phyloP scores from a whole-genome alignment of 441 rosid species.

The Gossypium trilobum region DNA sequence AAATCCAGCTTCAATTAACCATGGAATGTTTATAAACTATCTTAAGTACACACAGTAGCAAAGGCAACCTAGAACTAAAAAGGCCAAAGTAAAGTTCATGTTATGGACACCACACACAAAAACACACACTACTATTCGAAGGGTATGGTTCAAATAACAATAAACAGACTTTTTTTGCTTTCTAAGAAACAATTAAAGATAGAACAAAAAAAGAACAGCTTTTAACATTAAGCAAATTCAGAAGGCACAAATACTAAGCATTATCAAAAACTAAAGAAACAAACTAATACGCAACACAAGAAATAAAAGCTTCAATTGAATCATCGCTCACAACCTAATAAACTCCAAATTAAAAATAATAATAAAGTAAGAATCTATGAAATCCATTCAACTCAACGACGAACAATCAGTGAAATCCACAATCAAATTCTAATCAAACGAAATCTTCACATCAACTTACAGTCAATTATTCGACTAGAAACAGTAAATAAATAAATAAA shows the following conservation, averaged over 20 bases:
- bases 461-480: background rate
- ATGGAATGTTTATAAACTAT: background rate
- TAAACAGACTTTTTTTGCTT: background rate
- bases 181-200: background rate
- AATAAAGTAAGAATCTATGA: background rate
- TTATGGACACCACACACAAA: background rate
- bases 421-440: constrained; percentile 12
- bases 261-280: background rate
- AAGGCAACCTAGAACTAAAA: background rate
- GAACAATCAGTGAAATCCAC: constrained; percentile 10
- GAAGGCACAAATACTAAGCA: background rate
- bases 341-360: background rate
- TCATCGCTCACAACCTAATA: background rate
- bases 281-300: background rate
- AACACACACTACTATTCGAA: background rate
- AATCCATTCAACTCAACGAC: background rate
- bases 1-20: background rate
- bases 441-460: constrained; percentile 17
- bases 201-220: background rate
- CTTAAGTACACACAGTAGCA: background rate
- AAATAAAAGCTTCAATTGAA: background rate
- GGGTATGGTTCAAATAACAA: background rate
- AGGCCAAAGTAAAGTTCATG: background rate
- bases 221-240: background rate
- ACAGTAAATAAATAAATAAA: background rate